Evolutionary conservation across 805 yeast genomes (phyloP).

Genomic region (Starmerella sp.): DNA sequence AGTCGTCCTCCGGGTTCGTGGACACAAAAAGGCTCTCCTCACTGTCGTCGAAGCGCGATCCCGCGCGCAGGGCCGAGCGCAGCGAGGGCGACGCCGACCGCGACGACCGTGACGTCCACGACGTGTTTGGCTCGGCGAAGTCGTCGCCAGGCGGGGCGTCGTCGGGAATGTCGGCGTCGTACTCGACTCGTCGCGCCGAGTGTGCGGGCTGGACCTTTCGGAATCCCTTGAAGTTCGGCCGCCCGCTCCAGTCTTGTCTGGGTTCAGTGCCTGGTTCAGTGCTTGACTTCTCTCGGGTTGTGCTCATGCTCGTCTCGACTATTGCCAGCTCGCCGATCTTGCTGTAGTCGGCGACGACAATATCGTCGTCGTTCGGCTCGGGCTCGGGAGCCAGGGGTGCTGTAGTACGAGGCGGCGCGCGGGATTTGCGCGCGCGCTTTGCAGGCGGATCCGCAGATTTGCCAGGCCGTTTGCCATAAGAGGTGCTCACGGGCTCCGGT

Average conservation of each 20-base stretch:
- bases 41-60: not conserved
- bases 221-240: conserved; percentile 22
- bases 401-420: not conserved
- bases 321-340: conserved; percentile 2
- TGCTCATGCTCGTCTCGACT: not conserved
- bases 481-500: no score
- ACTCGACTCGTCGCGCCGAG: not conserved
- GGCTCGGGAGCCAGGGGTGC: not conserved
- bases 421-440: not conserved
- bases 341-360: not conserved
- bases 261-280: not conserved
- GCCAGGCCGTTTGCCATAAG: no score
- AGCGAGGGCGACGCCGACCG: not conserved
- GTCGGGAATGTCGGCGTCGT: not conserved
- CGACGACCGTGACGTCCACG: not conserved
- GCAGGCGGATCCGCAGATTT: not conserved
- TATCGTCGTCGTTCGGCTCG: not conserved
- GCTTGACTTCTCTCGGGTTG: not conserved
- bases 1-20: not conserved
- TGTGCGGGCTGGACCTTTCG: not conserved
- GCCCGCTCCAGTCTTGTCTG: not conserved
- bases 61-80: not conserved
- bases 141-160: not conserved
- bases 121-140: not conserved
- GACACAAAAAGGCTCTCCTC: conserved; percentile 4